A percentile compares a stretch with the other conserved stretches of the same genome.
Evolutionary conservation across 352 stramenopile genomes (phyloP).

Genomic region (Plasmopara viticola): DNA sequence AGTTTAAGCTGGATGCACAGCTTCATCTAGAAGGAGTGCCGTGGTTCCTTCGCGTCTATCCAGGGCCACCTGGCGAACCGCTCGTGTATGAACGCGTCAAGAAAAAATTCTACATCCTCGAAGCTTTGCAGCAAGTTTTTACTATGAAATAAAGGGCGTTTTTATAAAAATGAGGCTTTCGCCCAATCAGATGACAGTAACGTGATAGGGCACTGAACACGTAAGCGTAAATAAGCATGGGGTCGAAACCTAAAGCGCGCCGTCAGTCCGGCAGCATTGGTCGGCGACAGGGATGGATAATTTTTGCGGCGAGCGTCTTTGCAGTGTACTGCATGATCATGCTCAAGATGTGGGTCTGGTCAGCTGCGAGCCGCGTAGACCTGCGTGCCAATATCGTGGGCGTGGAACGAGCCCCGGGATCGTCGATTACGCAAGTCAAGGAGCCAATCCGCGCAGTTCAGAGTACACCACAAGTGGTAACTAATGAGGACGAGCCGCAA

Average conservation of each 20-base stretch:
- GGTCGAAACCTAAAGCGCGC: conserved; percentile 8
- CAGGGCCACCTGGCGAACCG: conserved; percentile 22
- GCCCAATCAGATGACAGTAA: conserved; percentile 7
- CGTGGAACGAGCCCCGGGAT: conserved; percentile 4
- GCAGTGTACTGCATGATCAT: conserved; percentile 21
- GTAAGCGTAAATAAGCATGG: conserved; percentile 11
- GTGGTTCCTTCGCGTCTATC: conserved; percentile 48
- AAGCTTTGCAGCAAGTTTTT: conserved; percentile 26
- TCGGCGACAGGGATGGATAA: conserved; percentile 17
- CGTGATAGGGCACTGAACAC: conserved; percentile 13
- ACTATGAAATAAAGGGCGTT: background rate
- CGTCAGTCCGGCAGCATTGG: conserved; percentile 5
- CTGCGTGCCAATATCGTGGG: conserved; percentile 23
- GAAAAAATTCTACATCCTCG: conserved; percentile 32
- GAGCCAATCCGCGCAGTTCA: background rate
- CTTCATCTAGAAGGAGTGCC: conserved; percentile 56
- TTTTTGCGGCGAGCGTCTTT: conserved; percentile 8
- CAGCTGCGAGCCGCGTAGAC: conserved; percentile 13
- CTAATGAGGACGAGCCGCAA: no score
- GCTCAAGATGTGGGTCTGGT: conserved; percentile 25
- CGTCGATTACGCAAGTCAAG: conserved; percentile 3
- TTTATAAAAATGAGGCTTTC: conserved; percentile 2
- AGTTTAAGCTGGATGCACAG: conserved; percentile 49
- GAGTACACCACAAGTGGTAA: no score
- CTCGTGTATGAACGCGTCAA: conserved; percentile 29